phyloP scores from a whole-genome alignment of 108 stramenopile species.

The Tribonema minus region DNA sequence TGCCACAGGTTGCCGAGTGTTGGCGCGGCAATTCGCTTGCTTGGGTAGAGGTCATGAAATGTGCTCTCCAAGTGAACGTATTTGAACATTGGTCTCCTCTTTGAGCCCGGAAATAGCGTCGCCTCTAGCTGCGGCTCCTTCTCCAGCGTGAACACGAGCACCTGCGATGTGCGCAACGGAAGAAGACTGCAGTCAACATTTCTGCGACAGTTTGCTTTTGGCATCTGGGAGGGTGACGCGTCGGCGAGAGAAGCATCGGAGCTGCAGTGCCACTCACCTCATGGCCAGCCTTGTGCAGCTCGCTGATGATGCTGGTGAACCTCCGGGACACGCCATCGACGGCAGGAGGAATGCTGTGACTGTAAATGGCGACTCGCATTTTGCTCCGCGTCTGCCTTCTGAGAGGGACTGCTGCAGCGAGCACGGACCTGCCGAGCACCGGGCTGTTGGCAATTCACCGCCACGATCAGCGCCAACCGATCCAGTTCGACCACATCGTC shows the following conservation, averaged over 20 bases:
- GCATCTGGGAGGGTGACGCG: too few species aligned
- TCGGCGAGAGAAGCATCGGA: too few species aligned
- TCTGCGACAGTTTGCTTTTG: too few species aligned
- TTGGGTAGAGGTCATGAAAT: constrained; percentile 35
- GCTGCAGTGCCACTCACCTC: too few species aligned
- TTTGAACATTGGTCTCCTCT: not conserved
- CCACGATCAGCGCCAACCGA: too few species aligned
- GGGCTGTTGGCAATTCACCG: too few species aligned
- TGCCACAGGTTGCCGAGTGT: constrained; percentile 31
- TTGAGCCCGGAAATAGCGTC: not conserved
- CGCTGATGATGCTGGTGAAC: constrained; percentile 35
- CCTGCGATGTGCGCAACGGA: too few species aligned
- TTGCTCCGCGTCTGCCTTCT: too few species aligned
- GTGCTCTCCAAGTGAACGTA: constrained; percentile 41
- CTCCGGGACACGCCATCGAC: constrained; percentile 50
- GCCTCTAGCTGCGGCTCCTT: constrained; percentile 13
- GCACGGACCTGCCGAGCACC: too few species aligned
- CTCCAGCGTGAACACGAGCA: constrained; percentile 48
- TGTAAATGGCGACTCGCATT: constrained; percentile 44
- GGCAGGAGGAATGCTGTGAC: constrained; percentile 48
- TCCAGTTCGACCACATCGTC: too few species aligned
- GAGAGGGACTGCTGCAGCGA: too few species aligned
- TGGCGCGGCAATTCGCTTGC: constrained; percentile 34
- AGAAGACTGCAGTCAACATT: too few species aligned
- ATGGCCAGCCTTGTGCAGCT: constrained; percentile 22